Conservation (phyloP, 495 filamentous ascomycete species). For the Penicillium roqueforti region DNA sequence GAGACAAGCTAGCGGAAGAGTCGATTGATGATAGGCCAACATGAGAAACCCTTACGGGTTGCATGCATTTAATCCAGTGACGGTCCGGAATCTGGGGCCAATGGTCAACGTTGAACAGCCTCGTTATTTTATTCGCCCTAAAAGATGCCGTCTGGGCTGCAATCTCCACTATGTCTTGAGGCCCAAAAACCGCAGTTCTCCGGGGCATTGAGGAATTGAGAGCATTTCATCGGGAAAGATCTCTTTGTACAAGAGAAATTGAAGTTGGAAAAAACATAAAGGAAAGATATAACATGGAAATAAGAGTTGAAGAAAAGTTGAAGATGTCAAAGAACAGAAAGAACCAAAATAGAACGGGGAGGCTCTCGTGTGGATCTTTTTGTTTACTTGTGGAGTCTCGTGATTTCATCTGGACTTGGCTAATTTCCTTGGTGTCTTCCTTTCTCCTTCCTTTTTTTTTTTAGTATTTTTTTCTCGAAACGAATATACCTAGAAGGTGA, state of each 20-base stretch:
- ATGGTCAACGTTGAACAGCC: not conserved
- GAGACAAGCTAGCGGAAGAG: not conserved
- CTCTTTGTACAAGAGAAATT: not conserved
- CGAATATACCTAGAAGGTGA: conserved; percentile 1
- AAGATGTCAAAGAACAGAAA: not conserved
- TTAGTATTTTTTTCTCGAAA: not conserved
- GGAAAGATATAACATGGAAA: not conserved
- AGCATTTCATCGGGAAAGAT: not conserved
- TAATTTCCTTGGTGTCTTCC: not conserved
- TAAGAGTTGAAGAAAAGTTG: not conserved
- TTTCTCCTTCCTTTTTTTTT: conserved; percentile 3
- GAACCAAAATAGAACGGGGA: conserved; percentile 3
- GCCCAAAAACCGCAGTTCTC: not conserved
- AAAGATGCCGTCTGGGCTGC: not conserved
- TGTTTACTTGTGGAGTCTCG: conserved; percentile 5
- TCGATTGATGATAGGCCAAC: not conserved
- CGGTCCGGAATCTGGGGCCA: not conserved
- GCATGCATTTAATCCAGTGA: not conserved
- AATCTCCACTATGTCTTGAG: not conserved
- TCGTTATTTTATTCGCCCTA: not conserved
- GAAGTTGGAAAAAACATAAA: not conserved
- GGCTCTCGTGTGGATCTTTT: conserved; percentile 9
- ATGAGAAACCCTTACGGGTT: not conserved
- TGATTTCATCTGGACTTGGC: conserved; percentile 9
- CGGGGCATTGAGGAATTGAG: not conserved